Conservation (phyloP, 2,329 filamentous ascomycete species). For the Colletotrichum australisinense region DNA sequence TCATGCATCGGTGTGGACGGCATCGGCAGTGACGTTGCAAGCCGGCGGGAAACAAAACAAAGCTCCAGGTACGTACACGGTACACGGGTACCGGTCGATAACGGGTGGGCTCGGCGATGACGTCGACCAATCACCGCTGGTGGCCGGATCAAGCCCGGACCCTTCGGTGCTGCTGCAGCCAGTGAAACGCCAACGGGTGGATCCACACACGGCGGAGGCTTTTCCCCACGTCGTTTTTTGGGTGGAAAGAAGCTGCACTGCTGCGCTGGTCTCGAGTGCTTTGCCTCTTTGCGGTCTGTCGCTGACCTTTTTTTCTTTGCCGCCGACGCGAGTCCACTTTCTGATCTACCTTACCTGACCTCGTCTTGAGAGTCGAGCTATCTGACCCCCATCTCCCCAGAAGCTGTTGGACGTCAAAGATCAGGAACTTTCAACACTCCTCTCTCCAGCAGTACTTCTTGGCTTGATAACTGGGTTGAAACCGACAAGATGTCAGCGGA, state of each 20-base stretch:
- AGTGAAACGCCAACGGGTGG: constrained; percentile 17
- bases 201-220: constrained; percentile 7
- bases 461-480: background rate
- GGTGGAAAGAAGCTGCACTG: background rate
- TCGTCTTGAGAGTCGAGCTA: constrained; percentile 10
- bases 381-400: background rate
- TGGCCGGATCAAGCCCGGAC: constrained; percentile 3
- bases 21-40: background rate
- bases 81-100: background rate
- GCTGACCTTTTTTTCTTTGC: constrained; percentile 25
- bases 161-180: constrained; percentile 13
- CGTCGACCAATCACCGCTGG: constrained; percentile 16
- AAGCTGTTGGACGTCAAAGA: constrained; percentile 4
- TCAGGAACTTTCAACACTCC: background rate
- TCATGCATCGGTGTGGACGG: background rate
- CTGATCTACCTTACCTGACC: constrained; percentile 4
- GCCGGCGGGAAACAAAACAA: constrained; percentile 5
- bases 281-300: background rate
- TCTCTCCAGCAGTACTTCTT: background rate
- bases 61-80: background rate
- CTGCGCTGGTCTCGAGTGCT: background rate
- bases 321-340: constrained; percentile 13
- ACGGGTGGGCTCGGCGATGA: background rate
- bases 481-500: constrained; percentile 76
- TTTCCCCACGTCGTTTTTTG: constrained; percentile 1